Percentiles rank a stretch among this genome's conserved stretches.
Conservation (phyloP, 352 stramenopile species). For the Pythium phragmiticola region DNA sequence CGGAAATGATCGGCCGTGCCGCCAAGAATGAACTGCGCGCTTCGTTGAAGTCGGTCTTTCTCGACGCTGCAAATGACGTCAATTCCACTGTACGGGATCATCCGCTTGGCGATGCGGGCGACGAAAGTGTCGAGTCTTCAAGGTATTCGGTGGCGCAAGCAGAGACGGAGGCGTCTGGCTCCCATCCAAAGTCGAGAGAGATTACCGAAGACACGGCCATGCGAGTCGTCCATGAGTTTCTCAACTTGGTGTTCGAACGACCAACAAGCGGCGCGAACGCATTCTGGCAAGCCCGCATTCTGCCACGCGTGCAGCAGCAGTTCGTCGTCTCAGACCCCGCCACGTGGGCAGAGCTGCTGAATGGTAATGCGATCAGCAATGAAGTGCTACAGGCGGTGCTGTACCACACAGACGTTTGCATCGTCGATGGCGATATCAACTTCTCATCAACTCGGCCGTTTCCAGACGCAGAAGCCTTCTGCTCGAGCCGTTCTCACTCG, state of each 20-base stretch:
- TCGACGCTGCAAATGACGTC: constrained; percentile 11
- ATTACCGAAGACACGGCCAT: constrained; percentile 11
- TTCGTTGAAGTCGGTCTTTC: constrained; percentile 35
- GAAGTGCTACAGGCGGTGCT: constrained; percentile 53
- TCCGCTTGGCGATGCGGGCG: not conserved
- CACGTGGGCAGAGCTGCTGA: not conserved
- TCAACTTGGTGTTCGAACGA: constrained; percentile 53
- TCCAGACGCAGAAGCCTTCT: not conserved
- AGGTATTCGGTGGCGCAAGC: not conserved
- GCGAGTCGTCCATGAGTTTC: constrained; percentile 40
- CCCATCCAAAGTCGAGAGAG: not conserved
- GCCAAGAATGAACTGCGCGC: constrained; percentile 53
- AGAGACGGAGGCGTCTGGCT: not conserved
- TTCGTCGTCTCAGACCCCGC: constrained; percentile 32
- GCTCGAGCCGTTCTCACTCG: not conserved
- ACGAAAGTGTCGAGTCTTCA: not conserved
- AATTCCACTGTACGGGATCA: not conserved
- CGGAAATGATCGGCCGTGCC: constrained; percentile 59
- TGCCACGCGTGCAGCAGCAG: constrained; percentile 42
- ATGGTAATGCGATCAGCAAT: constrained; percentile 28
- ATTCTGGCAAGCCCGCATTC: constrained; percentile 55
- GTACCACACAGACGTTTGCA: constrained; percentile 31
- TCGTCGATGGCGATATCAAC: constrained; percentile 29
- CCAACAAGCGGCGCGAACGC: constrained; percentile 29
- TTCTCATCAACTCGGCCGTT: constrained; percentile 14